These are phyloP conservation scores for Nidularia pulvinata DNA, from an alignment of 768 basidiomycete species.

Conservation along the genomic window DNA sequence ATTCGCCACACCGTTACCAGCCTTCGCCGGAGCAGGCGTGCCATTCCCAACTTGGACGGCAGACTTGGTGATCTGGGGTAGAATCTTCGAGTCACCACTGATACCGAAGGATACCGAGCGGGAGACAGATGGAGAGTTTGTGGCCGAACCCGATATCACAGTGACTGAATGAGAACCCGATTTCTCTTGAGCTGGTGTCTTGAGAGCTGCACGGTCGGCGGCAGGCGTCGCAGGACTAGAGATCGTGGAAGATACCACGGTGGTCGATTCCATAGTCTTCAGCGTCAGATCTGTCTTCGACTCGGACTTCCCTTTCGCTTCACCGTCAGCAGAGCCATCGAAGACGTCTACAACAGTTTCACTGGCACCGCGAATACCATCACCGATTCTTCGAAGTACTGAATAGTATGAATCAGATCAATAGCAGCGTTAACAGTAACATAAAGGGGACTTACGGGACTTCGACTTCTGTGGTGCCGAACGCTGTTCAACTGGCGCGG, in stretches of 20 bases:
- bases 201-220: neutral
- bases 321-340: neutral
- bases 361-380: neutral
- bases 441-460: neutral
- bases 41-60: neutral
- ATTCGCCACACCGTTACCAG: neutral
- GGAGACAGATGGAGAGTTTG: neutral
- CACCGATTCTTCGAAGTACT: slow-evolving; percentile 3
- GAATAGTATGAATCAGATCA: neutral
- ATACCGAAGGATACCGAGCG: neutral
- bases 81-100: neutral
- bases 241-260: neutral
- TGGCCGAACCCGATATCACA: neutral
- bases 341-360: neutral
- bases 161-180: neutral
- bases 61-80: neutral
- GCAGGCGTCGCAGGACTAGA: neutral
- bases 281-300: neutral
- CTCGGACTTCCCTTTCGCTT: neutral
- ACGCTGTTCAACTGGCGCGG: neutral
- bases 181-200: neutral
- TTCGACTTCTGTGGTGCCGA: slow-evolving; percentile 1
- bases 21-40: neutral
- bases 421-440: neutral
- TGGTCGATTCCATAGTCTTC: neutral